Base-by-base conservation (phyloP, 2,329 filamentous ascomycete genomes). In the Dendryphion nanum region DNA sequence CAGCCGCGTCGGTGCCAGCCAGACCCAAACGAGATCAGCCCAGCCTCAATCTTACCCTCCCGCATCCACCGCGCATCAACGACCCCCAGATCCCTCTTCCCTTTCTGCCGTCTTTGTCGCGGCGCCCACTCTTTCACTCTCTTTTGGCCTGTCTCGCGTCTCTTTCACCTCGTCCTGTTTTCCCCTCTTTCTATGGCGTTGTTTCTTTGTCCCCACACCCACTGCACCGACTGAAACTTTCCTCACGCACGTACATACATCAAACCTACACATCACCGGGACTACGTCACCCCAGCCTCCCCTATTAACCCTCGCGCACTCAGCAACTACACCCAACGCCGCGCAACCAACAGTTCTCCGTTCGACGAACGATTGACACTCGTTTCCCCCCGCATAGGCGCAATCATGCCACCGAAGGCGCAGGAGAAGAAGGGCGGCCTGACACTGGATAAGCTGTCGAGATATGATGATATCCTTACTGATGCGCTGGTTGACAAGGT, bases 401-500 rank as follows among this genome's bases (percentile, higher is more conserved):
- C 51, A 37, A 39, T 35, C 44, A 73, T 72, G 70, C 53, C 73
- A 41, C 58, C 72, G 37, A 66, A 67, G 51, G 60, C 63, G 63
- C 67, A 68, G 59, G 54, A 71, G 44, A 79, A 85, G 67, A 85
- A 78, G 71, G 82, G 85, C 61, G 81, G 82, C 45, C 76, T 98
- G 55, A 95, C 89, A 6, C 75, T 97, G 53, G 82, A 84, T 44
- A 90, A 95, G 74, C 73, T 98, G 57, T 85, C 89, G 20, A 85
- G 85, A 34, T 97, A 97, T 72, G 93, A 98, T 70, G 93, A 98
- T 68, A 83, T 97, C 49, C 75, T 95, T 46, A 98, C 93, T 6
- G 93, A 98, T 77, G 86, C 88, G 51, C 81, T 98, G 37, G 83
- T 98, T 44, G 93, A 98, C 69, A 89, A 91, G 71, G 91, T 96